These are phyloP conservation scores for Hypsizygus marmoreus DNA, from an alignment of 768 basidiomycete species.

Conservation along the genomic window DNA sequence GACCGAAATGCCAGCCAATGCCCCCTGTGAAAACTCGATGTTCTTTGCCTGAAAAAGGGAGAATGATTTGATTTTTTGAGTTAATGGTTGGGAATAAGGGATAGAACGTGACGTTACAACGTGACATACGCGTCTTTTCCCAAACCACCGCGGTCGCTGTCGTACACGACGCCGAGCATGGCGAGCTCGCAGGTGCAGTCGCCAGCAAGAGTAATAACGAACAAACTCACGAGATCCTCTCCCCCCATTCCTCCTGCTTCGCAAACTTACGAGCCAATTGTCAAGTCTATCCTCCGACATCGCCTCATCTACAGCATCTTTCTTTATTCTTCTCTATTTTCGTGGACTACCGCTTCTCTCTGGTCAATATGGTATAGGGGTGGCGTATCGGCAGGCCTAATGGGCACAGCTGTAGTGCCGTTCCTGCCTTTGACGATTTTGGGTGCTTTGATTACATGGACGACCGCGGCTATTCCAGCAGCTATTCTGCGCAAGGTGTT, in stretches of 20 bases:
- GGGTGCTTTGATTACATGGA: constrained; percentile 47
- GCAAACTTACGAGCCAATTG: constrained; percentile 65
- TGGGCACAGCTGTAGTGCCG: constrained; percentile 34
- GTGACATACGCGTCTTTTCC: constrained; percentile 2
- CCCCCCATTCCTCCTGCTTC: constrained; percentile 58
- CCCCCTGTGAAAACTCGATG: no score
- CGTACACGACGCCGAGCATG: constrained; percentile 40
- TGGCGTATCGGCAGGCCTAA: constrained; percentile 32
- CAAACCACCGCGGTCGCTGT: constrained; percentile 21
- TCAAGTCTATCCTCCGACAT: constrained; percentile 61
- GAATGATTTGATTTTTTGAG: no score
- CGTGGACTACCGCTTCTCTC: constrained; percentile 41
- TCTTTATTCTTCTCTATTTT: constrained; percentile 47
- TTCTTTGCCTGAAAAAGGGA: no score
- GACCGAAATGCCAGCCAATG: no score
- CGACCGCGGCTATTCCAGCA: constrained; percentile 54
- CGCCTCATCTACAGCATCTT: constrained; percentile 60
- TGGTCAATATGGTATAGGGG: constrained; percentile 50
- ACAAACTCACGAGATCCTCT: constrained; percentile 47
- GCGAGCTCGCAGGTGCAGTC: no score
- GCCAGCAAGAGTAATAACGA: no score
- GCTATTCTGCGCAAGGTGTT: constrained; percentile 59
- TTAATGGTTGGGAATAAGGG: not conserved
- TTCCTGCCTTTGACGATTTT: constrained; percentile 47
- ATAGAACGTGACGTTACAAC: not conserved